A percentile compares a stretch with the other conserved stretches of the same genome.
phyloP scores from a whole-genome alignment of 78 protist species.

The Dictyostelium brefeldianum region DNA sequence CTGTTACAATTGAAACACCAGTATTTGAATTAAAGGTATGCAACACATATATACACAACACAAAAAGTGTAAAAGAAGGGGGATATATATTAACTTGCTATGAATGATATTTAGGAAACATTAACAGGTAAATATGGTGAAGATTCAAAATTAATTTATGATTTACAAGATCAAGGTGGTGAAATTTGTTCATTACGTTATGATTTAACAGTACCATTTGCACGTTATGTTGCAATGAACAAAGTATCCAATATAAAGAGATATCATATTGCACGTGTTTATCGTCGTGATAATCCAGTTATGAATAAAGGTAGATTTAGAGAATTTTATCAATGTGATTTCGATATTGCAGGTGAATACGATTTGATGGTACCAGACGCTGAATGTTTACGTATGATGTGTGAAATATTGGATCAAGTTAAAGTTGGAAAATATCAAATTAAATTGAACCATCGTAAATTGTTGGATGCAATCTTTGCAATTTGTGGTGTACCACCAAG shows the following conservation, averaged over 20 bases:
- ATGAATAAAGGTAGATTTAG: constrained; percentile 94
- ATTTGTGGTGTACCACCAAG: constrained; percentile 95
- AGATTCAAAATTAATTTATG: constrained; percentile 97
- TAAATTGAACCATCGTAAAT: constrained; percentile 91
- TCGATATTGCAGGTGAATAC: constrained; percentile 96
- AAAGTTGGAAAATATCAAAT: constrained; percentile 86
- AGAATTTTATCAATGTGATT: constrained; percentile 98
- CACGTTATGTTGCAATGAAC: constrained; percentile 95
- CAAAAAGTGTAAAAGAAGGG: background rate
- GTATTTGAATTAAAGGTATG: constrained; percentile 94
- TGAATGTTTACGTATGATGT: constrained; percentile 88
- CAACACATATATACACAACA: background rate
- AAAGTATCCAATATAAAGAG: constrained; percentile 89
- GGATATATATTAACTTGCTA: background rate
- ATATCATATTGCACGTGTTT: constrained; percentile 97
- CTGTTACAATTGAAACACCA: constrained; percentile 97
- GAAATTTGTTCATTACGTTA: constrained; percentile 94
- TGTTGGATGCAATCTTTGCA: constrained; percentile 92
- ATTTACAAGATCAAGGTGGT: constrained; percentile 96
- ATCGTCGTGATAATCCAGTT: constrained; percentile 96
- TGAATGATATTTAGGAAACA: too few species aligned
- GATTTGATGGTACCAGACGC: constrained; percentile 97
- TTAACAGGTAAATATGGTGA: constrained; percentile 98
- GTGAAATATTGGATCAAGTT: constrained; percentile 89
- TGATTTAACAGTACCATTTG: constrained; percentile 97